These are phyloP conservation scores for Thalassiosira allenii DNA, from an alignment of 352 stramenopile genomes.

Conservation along the genomic window DNA sequence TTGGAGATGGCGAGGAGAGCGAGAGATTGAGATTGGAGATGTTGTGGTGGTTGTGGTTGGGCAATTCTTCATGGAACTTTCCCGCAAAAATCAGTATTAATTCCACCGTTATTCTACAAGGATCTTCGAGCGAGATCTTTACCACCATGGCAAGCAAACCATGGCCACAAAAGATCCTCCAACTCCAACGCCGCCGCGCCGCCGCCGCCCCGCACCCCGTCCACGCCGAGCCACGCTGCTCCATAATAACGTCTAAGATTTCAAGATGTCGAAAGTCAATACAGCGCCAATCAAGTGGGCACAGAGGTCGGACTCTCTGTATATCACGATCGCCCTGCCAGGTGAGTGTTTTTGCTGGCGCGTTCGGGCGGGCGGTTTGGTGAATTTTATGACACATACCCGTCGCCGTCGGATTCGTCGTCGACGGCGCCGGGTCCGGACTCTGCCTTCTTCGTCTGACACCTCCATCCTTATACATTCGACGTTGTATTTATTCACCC, in stretches of 20 bases:
- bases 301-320: slow-evolving; percentile 95
- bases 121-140: slow-evolving; percentile 12
- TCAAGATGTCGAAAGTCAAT: slow-evolving; percentile 55
- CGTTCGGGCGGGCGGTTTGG: background rate
- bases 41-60: too few species aligned
- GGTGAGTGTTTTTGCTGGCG: slow-evolving; percentile 67
- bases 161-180: too few species aligned
- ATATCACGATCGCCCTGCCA: slow-evolving; percentile 95
- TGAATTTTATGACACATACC: slow-evolving; percentile 11
- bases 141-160: background rate
- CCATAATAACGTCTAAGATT: too few species aligned
- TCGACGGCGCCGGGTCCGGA: background rate
- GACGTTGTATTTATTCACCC: background rate
- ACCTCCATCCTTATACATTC: background rate
- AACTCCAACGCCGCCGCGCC: background rate
- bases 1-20: too few species aligned
- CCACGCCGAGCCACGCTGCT: background rate
- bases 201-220: background rate
- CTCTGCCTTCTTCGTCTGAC: background rate
- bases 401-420: background rate
- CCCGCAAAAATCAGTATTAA: too few species aligned
- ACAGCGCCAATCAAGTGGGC: slow-evolving; percentile 89
- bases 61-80: too few species aligned
- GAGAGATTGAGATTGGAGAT: too few species aligned
- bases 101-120: background rate